These are phyloP conservation scores for Phytophthora fragariaefolia DNA, from an alignment of 352 stramenopile species.

Conservation along the genomic window DNA sequence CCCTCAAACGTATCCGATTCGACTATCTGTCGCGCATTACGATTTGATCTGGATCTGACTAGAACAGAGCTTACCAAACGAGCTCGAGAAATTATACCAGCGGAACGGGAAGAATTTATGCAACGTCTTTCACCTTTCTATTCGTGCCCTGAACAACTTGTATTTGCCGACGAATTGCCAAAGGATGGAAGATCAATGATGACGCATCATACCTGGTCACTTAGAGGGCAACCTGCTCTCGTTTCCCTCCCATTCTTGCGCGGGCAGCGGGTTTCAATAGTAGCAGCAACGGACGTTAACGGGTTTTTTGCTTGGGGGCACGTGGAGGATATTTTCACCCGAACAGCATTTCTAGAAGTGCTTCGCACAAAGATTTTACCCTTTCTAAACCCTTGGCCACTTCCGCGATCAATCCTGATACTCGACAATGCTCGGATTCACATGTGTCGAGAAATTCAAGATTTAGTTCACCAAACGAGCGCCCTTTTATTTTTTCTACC, in stretches of 20 bases:
- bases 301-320: slow-evolving; percentile 27
- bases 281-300: slow-evolving; percentile 31
- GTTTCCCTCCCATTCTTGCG: slow-evolving; percentile 20
- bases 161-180: slow-evolving; percentile 12
- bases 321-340: slow-evolving; percentile 31
- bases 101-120: slow-evolving; percentile 5
- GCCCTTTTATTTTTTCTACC: slow-evolving; percentile 29
- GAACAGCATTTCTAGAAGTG: slow-evolving; percentile 28
- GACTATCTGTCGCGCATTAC: slow-evolving; percentile 28
- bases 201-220: slow-evolving; percentile 12
- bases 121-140: slow-evolving; percentile 19
- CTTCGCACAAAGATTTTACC: slow-evolving; percentile 28
- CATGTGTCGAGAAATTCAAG: slow-evolving; percentile 25
- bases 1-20: slow-evolving; percentile 10
- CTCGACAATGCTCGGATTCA: slow-evolving; percentile 44
- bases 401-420: slow-evolving; percentile 38
- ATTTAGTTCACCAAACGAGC: slow-evolving; percentile 12
- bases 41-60: slow-evolving; percentile 33
- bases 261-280: slow-evolving; percentile 22
- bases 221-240: slow-evolving; percentile 14
- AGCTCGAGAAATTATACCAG: slow-evolving; percentile 7
- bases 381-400: slow-evolving; percentile 34
- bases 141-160: slow-evolving; percentile 13
- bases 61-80: slow-evolving; percentile 20
- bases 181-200: slow-evolving; percentile 16